Conservation (phyloP, 1,284 basidiomycete genomes). For the Tylopilus orsonianus region DNA sequence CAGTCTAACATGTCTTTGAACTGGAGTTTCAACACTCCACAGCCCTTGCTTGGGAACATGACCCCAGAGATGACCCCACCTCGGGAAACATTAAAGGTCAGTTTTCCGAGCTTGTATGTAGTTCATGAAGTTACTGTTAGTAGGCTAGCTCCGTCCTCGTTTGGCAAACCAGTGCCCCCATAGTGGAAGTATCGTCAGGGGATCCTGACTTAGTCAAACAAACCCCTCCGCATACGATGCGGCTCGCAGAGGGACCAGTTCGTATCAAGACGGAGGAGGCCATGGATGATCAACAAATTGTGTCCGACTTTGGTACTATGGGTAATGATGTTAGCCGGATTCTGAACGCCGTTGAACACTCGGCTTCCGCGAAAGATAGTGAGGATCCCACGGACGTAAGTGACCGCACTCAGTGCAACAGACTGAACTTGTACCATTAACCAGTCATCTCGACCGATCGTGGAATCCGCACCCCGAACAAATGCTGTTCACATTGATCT, state of each 20-base stretch:
- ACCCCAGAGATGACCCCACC: not conserved
- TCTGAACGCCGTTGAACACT: not conserved
- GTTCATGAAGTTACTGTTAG: not conserved
- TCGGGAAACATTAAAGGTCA: constrained; percentile 15
- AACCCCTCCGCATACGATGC: not conserved
- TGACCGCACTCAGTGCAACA: not conserved
- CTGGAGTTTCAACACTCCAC: not conserved
- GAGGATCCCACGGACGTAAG: constrained; percentile 15
- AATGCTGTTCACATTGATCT: constrained; percentile 29
- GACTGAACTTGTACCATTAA: constrained; percentile 1
- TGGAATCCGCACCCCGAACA: constrained; percentile 12
- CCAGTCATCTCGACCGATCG: constrained; percentile 12
- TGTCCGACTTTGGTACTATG: not conserved
- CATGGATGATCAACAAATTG: not conserved
- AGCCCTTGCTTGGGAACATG: constrained; percentile 6
- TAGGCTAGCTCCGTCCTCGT: constrained; percentile 8
- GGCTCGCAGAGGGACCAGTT: not conserved
- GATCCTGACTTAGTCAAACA: not conserved
- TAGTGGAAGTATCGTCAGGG: constrained; percentile 1
- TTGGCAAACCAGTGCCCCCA: not conserved
- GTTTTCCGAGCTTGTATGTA: constrained; percentile 2
- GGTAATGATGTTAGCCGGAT: not conserved
- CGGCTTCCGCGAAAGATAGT: constrained; percentile 3
- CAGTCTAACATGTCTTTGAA: not conserved
- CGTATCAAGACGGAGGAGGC: constrained; percentile 4